Base-by-base conservation (phyloP, 1,284 basidiomycete species). In the Sanghuangporus sanghuang region DNA sequence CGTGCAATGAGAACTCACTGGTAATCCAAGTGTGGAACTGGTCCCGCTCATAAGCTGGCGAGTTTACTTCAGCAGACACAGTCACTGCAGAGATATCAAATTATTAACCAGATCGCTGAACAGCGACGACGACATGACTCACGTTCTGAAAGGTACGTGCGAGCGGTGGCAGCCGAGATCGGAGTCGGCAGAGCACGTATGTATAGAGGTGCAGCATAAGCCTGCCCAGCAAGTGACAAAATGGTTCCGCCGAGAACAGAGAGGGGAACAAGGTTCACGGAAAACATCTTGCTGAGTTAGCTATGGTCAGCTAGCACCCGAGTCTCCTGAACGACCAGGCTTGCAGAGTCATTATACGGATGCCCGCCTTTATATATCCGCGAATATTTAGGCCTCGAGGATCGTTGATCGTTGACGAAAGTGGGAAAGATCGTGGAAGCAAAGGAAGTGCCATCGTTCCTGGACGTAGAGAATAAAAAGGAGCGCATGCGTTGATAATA, bases 11-110 rank as follows among this genome's bases (percentile, higher is more conserved):
- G 23, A 18, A 73, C 76, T 44, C 38, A 80, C 79, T 79, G 58
- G 69, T 79, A 60, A 77, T 74, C 81, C 81, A 83, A 23, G 73
- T 76, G 66, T 77, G 77, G 74, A 82, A 83, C 54, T 73, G 64
- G 59, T 71, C 69, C 5, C 81, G 72, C 11, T 70, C 65, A 68
- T 81, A 81, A 0, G 80, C 75, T 0, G 81, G 81, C 2, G 69
- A 71, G 69, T 84, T 82, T 52, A 77, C 79, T 40, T 80, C 78
- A 1, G 68, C 75, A 3, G 74, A 79, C 12, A 83, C 80, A 3
- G 75, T 79, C 64, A 83, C 79, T 81, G 56, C 27, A 32, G 27
- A 44, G 16, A 35, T 57, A 58, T 16, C 50, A 12, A 66, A 60
- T 39, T 50, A 16, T 27, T 6, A 40, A 32, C 32, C 32, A 32